Evolutionary conservation across 2,329 filamentous ascomycete genomes (phyloP).

Genomic region (Drechslerella dactyloides): DNA sequence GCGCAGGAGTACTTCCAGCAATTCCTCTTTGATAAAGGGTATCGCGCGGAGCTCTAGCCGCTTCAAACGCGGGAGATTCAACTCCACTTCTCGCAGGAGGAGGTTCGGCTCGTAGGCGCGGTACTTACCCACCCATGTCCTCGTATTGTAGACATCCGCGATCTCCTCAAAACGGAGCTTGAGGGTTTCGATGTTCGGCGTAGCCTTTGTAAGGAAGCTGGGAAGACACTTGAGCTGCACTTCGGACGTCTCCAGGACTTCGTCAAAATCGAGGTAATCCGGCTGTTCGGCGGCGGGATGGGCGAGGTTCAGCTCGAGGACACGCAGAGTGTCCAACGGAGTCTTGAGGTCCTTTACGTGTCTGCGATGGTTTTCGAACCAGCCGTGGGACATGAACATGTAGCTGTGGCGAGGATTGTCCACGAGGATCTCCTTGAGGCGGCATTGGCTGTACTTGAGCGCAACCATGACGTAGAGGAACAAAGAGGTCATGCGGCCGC

Average conservation of each 20-base stretch:
- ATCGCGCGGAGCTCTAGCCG: conserved; percentile 26
- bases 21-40: conserved; percentile 20
- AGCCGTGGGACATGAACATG: conserved; percentile 25
- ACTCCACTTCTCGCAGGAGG: conserved; percentile 23
- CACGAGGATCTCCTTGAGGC: conserved; percentile 32
- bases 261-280: conserved; percentile 14
- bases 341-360: conserved; percentile 19
- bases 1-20: conserved; percentile 16
- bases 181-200: conserved; percentile 27
- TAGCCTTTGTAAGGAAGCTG: conserved; percentile 20
- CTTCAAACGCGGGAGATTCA: conserved; percentile 28
- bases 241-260: conserved; percentile 6
- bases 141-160: conserved; percentile 1
- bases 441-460: conserved; percentile 32
- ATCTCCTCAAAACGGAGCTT: conserved; percentile 31
- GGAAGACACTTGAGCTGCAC: conserved; percentile 23
- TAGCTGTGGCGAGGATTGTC: conserved; percentile 15
- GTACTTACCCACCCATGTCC: conserved; percentile 3
- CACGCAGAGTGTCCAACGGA: conserved; percentile 18
- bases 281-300: conserved; percentile 19
- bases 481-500: conserved; percentile 20
- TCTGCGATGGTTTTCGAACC: conserved; percentile 26
- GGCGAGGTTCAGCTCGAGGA: conserved; percentile 35
- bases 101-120: conserved; percentile 24
- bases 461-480: conserved; percentile 32